Conservation (phyloP, 148 eudicot species). For the Oxyria digyna region DNA sequence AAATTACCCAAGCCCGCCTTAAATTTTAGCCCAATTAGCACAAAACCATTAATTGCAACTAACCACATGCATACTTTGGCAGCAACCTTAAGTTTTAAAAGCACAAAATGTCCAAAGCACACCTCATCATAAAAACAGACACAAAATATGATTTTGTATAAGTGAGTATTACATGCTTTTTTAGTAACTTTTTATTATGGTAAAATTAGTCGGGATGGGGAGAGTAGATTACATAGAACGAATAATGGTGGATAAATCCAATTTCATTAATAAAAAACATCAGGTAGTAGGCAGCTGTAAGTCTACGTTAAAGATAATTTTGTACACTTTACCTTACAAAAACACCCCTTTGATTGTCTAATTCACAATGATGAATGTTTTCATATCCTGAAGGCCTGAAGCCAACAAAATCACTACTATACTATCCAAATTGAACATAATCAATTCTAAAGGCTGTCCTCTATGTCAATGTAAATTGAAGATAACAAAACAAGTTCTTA, state of each 20-base stretch:
- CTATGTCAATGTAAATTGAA: not conserved
- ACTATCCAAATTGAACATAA: not conserved
- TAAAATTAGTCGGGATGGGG: not conserved
- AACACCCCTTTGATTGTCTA: not conserved
- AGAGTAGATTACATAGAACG: not conserved
- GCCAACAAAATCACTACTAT: not conserved
- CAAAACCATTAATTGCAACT: not conserved
- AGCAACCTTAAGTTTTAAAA: not conserved
- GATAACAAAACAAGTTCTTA: not conserved
- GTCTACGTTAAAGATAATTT: not conserved
- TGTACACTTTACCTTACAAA: not conserved
- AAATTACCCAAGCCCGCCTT: not conserved
- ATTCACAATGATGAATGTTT: not conserved
- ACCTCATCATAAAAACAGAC: not conserved
- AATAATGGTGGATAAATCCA: not conserved
- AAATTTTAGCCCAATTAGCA: not conserved
- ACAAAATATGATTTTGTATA: not conserved
- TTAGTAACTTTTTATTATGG: not conserved
- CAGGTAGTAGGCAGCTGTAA: no score
- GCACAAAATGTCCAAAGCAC: not conserved
- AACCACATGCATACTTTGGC: not conserved
- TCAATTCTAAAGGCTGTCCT: not conserved
- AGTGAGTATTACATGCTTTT: not conserved
- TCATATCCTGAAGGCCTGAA: not conserved
- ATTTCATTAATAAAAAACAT: no score